phyloP scores from a whole-genome alignment of 192 early-diverging fungal species.

The Neocallimastix lanati region DNA sequence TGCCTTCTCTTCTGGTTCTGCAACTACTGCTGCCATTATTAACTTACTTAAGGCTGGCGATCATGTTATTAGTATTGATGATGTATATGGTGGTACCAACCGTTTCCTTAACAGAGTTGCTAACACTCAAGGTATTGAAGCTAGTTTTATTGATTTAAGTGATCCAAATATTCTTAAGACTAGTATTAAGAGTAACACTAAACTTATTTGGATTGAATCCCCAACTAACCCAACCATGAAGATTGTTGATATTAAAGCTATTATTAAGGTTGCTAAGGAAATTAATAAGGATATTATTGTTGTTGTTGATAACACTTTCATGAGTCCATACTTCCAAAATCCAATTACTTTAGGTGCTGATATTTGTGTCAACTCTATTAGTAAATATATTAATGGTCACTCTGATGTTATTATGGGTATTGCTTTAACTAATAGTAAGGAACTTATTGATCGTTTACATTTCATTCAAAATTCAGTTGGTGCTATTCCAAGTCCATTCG shows the following conservation, averaged over 20 bases:
- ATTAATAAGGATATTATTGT: conserved; percentile 32
- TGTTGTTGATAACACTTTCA: conserved; percentile 75
- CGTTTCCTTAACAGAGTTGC: conserved; percentile 80
- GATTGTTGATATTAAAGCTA: conserved; percentile 56
- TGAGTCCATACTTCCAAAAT: conserved; percentile 75
- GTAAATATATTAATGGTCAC: conserved; percentile 98
- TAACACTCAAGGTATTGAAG: conserved; percentile 33
- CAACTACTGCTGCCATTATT: conserved; percentile 62
- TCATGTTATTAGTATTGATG: conserved; percentile 70
- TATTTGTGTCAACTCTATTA: conserved; percentile 91
- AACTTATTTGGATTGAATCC: conserved; percentile 17
- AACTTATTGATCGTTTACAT: conserved; percentile 48
- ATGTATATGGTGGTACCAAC: conserved; percentile 79
- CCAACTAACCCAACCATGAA: conserved; percentile 75
- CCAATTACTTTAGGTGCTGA: conserved; percentile 87
- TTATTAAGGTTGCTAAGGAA: conserved; percentile 40
- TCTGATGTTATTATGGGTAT: conserved; percentile 97
- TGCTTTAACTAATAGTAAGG: conserved; percentile 26
- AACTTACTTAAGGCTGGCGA: conserved; percentile 45
- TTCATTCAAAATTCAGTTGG: conserved; percentile 98
- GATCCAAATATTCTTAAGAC: conserved; percentile 43
- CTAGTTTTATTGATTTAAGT: conserved; percentile 59
- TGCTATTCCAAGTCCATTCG: conserved; percentile 87
- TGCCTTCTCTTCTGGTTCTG: conserved; percentile 70
- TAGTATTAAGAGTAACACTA: conserved; percentile 50